These are phyloP conservation scores for Cajanus cajan DNA, from an alignment of 306 rosid genomes.

Conservation along the genomic window DNA sequence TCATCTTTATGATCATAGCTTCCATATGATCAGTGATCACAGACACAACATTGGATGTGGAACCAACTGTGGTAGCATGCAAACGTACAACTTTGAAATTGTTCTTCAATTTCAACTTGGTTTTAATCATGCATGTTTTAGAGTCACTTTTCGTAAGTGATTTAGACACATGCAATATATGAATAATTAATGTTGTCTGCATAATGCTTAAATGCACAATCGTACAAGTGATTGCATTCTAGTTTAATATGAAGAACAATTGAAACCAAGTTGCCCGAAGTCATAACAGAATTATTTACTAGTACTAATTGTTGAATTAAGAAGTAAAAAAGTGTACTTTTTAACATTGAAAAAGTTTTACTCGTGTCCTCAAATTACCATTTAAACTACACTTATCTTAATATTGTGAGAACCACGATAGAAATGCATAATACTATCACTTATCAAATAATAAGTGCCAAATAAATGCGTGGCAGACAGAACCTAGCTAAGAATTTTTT, in stretches of 20 bases:
- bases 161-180: constrained; percentile 1
- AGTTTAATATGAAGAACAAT: too few relatives aligned
- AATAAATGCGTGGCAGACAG: not conserved
- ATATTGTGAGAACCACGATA: not conserved
- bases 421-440: not conserved
- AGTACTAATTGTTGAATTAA: not conserved
- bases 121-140: not conserved
- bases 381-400: not conserved
- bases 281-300: not conserved
- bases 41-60: constrained; percentile 10
- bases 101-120: not conserved
- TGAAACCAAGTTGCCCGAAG: not conserved
- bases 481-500: not conserved
- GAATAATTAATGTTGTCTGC: not conserved
- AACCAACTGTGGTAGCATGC: not conserved
- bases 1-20: not conserved
- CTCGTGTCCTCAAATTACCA: not conserved
- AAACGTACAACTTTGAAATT: not conserved
- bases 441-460: not conserved
- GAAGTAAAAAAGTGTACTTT: not conserved
- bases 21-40: constrained; percentile 10
- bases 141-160: not conserved
- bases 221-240: too few relatives aligned
- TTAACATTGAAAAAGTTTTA: not conserved
- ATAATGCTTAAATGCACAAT: not conserved